Evolutionary conservation across 2,329 filamentous ascomycete genomes (phyloP).

Genomic region (Fusarium goolgardi): DNA sequence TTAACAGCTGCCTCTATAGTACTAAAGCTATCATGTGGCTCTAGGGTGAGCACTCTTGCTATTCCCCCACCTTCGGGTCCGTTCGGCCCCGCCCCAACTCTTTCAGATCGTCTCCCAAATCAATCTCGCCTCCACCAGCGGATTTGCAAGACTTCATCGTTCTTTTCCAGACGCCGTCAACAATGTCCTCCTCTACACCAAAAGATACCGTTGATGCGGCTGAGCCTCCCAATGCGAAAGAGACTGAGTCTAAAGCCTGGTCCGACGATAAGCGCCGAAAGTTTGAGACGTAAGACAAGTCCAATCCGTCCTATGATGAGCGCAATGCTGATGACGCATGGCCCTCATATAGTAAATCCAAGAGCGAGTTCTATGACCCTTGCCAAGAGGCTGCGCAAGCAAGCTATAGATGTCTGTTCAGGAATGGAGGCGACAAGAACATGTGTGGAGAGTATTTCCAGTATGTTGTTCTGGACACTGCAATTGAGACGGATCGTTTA

Average conservation of each 20-base stretch:
- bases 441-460: slow-evolving; percentile 97
- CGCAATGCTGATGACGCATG: slow-evolving; percentile 18
- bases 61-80: neutral
- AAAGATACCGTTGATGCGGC: slow-evolving; percentile 33
- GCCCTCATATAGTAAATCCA: slow-evolving; percentile 73
- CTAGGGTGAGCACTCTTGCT: neutral
- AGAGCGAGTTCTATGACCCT: slow-evolving; percentile 93
- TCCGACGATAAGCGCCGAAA: slow-evolving; percentile 69
- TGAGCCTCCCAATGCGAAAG: slow-evolving; percentile 31
- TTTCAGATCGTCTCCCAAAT: slow-evolving; percentile 1
- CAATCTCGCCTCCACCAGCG: neutral
- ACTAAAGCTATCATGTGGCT: neutral
- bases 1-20: no score
- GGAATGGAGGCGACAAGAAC: slow-evolving; percentile 86
- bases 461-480: slow-evolving; percentile 62
- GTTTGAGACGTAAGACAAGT: slow-evolving; percentile 69
- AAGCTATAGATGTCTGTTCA: slow-evolving; percentile 87
- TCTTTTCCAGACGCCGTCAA: slow-evolving; percentile 3
- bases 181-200: slow-evolving; percentile 40
- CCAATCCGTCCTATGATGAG: neutral
- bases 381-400: slow-evolving; percentile 91
- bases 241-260: slow-evolving; percentile 59
- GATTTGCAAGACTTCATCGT: slow-evolving; percentile 7
- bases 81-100: slow-evolving; percentile 23
- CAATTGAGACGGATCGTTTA: slow-evolving; percentile 30